Evolutionary conservation across 2,329 filamentous ascomycete species (phyloP), one percentile per base, ranked within the genome.

Genomic region (Diplodia intermedia): DNA sequence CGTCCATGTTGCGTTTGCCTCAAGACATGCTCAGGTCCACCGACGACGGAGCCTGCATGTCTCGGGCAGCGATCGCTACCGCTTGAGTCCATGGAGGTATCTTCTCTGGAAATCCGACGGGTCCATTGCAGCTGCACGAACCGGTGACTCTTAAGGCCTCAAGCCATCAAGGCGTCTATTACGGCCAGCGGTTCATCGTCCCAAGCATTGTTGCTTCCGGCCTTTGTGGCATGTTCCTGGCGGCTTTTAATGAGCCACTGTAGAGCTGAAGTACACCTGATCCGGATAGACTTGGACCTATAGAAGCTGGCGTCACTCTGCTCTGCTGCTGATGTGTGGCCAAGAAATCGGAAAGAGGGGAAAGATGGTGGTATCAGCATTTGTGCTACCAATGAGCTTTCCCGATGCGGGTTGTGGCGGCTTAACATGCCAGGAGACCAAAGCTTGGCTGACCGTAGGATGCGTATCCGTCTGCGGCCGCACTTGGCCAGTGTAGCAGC

Each of bases 331-430:
- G 36, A 49, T 33, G 31, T 20, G 40, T 29, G 20, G 40, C 31
- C 9, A 26, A 61, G 18, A 4, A 14, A 33, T 29, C 26, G 20
- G 26, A 49, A 33, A 61, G 47, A 52, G 31, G 60, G 60, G 47
- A 40, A 52, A 38, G 47, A 33, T 52, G 47, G 18, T 12, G 47
- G 18, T 12, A 63, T 20, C 3, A 23, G 18, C 31, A n/a, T 36
- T 31, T 62, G 57, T 62, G 57, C 57, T 50, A 62, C 57, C 57
- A 62, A 62, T 62, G 47, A 47, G 43, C 29, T 36, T 15, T 63
- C 31, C 9, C 11, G 36, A 52, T 20, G n/a, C 60, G 60, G 60
- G 60, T 63, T 52, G 47, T 26, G 60, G 26, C 60, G 60, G 60
- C 60, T 63, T 63, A 63, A 52, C 9, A 8, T 36, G 18, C 29